Evolutionary conservation across 2,329 filamentous ascomycete species (phyloP).

Genomic region (Aspergillus udagawae): DNA sequence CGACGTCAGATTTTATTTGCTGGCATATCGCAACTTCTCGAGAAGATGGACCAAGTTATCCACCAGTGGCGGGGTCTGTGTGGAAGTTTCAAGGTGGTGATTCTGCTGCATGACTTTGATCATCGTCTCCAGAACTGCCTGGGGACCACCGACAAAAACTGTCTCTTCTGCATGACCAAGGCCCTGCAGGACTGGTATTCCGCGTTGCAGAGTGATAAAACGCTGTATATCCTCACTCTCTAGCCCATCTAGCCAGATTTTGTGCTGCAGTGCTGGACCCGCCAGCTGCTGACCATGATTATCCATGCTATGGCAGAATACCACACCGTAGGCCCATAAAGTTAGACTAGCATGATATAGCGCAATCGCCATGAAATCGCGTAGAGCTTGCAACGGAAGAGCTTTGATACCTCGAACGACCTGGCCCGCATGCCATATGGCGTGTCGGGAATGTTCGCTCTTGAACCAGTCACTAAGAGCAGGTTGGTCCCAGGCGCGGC

Average conservation of each 20-base stretch:
- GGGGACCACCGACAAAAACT: not conserved
- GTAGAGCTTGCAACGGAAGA: not conserved
- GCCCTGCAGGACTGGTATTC: not conserved
- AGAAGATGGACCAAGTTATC: no score
- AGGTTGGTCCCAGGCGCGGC: not conserved
- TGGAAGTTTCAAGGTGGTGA: constrained; percentile 13
- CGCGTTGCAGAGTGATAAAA: constrained; percentile 8
- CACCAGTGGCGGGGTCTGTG: no score
- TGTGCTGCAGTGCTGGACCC: not conserved
- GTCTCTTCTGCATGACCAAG: not conserved
- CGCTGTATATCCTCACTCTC: constrained; percentile 6
- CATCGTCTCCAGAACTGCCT: constrained; percentile 5
- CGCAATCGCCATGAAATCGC: constrained; percentile 8
- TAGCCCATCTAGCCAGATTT: not conserved
- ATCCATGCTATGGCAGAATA: no score
- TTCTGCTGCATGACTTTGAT: constrained; percentile 21
- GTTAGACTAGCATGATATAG: not conserved
- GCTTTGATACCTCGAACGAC: constrained; percentile 2
- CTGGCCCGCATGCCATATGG: constrained; percentile 11
- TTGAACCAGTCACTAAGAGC: not conserved
- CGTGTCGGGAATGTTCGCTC: constrained; percentile 3
- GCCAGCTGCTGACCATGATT: no score
- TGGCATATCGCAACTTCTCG: no score
- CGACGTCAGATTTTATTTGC: no score
- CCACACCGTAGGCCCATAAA: no score